Evolutionary conservation across 2,329 filamentous ascomycete species (phyloP).

Genomic region (Pseudogymnoascus sp.): DNA sequence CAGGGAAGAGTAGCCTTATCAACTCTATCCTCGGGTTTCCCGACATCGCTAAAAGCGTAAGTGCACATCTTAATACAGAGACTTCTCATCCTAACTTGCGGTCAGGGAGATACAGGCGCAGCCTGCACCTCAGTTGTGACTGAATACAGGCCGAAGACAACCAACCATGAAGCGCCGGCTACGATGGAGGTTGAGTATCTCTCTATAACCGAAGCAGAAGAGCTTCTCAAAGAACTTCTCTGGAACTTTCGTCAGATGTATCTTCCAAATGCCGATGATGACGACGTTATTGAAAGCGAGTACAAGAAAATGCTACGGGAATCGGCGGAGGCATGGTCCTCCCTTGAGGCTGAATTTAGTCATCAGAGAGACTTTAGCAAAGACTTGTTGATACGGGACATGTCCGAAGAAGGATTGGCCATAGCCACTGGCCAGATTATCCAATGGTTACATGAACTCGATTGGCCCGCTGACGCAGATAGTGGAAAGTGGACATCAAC

Average conservation of each 20-base stretch:
- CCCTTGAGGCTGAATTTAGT: constrained; percentile 29
- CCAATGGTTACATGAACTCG: constrained; percentile 24
- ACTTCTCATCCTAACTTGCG: background rate
- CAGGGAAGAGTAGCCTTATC: constrained; percentile 29
- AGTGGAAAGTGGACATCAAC: constrained; percentile 26
- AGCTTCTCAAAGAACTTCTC: constrained; percentile 25
- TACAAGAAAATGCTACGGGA: constrained; percentile 23
- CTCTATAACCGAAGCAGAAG: constrained; percentile 21
- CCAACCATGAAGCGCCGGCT: constrained; percentile 20
- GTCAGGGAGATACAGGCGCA: constrained; percentile 26
- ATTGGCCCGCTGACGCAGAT: constrained; percentile 25
- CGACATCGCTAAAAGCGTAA: constrained; percentile 22
- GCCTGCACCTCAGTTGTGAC: constrained; percentile 30
- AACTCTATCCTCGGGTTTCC: constrained; percentile 29
- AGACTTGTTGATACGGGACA: constrained; percentile 17
- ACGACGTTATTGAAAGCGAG: constrained; percentile 19
- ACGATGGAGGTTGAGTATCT: constrained; percentile 29
- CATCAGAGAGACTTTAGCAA: constrained; percentile 23
- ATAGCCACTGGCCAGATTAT: constrained; percentile 21
- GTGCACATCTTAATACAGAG: background rate
- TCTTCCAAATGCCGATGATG: constrained; percentile 19
- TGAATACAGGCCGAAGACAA: constrained; percentile 27
- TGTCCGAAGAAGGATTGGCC: constrained; percentile 23
- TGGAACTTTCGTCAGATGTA: constrained; percentile 28
- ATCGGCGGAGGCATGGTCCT: constrained; percentile 34